Evolutionary conservation across 2,329 filamentous ascomycete species (phyloP), one percentile per base, ranked within the genome.

Genomic region (Passalora sequoiae): DNA sequence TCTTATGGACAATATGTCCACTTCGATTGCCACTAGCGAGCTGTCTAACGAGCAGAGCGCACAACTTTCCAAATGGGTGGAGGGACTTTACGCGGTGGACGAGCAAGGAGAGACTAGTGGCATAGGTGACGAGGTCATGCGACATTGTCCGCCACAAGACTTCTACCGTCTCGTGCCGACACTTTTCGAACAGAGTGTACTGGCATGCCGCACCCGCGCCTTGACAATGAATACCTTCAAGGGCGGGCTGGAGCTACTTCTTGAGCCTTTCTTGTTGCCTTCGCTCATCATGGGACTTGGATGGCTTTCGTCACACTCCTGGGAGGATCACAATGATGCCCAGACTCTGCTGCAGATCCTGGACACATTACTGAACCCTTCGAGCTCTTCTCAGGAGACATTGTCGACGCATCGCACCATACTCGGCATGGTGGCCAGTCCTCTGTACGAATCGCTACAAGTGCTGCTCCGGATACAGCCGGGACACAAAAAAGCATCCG

Each of bases 111-210:
- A 80, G 9, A 60, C 61, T 3, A 78, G 80, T 25, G 84, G 84
- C 0, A 76, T 92, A 3, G 81, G 81, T 6, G 86, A 92, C 56
- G 86, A 91, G 45, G 69, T 91, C 6, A 86, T 91, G 78, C 82
- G 84, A 6, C 84, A 84, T 1, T 92, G 86, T 55, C 81, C 83
- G 1, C 87, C 87, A 1, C 86, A 89, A 58, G 81, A 89, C 28
- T 92, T 92, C 60, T 91, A 91, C 56, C 68, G 86, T 13, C 72
- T 92, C 3, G 80, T 89, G 10, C 84, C 87, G 1, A 83, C 84
- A 0, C 68, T 92, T 0, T 89, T 91, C 60, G 76, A 83, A 53
- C 83, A 88, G 54, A 86, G 84, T 30, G 77, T 88, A 0, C 69
- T 84, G 25, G 86, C 84, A 1, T 81, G 80, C 53, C 77, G 77